Evolutionary conservation across 257 asterid species (phyloP).

Genomic region (Solanum corneliomulleri): DNA sequence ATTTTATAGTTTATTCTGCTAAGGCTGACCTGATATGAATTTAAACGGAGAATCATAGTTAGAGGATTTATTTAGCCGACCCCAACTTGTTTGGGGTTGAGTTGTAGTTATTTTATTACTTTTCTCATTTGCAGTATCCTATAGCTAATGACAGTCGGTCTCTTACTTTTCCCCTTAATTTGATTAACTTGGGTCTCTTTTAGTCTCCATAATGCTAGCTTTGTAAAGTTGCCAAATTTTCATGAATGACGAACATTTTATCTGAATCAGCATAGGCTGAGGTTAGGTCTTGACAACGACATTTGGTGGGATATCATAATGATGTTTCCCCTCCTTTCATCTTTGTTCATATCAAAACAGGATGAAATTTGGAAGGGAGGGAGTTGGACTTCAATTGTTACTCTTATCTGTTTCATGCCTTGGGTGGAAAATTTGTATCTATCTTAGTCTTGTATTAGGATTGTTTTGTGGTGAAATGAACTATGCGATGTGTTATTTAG

Average conservation of each 20-base stretch:
- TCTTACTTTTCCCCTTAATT: background rate
- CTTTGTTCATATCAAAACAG: background rate
- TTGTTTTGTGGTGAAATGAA: background rate
- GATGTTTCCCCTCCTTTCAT: background rate
- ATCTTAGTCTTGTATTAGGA: background rate
- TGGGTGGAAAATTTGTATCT: background rate
- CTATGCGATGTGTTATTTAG: background rate
- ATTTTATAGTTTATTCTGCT: background rate
- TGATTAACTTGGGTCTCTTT: background rate
- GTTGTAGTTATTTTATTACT: background rate
- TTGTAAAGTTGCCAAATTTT: background rate
- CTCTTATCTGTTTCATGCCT: background rate
- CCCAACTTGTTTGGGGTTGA: background rate
- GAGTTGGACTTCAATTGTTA: background rate
- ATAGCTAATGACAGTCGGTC: background rate
- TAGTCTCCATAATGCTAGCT: background rate
- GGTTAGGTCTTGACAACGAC: background rate
- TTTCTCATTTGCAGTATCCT: background rate
- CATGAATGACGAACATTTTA: background rate
- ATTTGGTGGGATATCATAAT: background rate
- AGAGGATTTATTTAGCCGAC: background rate
- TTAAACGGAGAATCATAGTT: background rate
- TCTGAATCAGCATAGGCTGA: background rate
- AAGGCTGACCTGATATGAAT: background rate
- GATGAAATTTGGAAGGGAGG: background rate